Base-by-base conservation (phyloP, 805 yeast species). In the Lachancea sp. region DNA sequence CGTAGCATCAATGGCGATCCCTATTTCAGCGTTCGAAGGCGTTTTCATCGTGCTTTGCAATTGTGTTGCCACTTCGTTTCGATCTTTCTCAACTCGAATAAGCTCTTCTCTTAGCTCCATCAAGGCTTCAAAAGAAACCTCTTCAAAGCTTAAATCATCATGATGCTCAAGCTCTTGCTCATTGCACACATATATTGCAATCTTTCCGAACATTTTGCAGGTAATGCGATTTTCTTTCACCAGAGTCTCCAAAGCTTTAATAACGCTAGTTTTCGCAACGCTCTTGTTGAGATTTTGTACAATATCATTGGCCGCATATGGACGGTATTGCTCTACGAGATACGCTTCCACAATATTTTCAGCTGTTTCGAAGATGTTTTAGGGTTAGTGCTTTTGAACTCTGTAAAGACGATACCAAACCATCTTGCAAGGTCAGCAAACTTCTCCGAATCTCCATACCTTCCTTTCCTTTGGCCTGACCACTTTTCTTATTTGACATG, bases 281-380 rank as follows among this genome's bases (percentile, higher is more conserved):
- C 60, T 62, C 32, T 67, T 71, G 41, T 74, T 77, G 30, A 75
- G 49, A 42, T 75, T 76, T 38, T 66, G 65, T 2, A 70, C 54
- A 9, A 76, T 63, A 54, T 76, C 81, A 39, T 70, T 67, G 8
- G 69, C 58, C 1, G 74, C 72, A 51, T 71, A 75, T 2, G 81
- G 80, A 18, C 76, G 59, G 49, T 71, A 72, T 49, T 74, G 77
- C 2, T 60, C 58, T 19, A 56, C 63, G 42, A 76, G 50, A 45
- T 76, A 76, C 3, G 62, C 51, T 34, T 59, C 53, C 20, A 73
- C 64, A 19, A 61, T 39, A 6, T 51, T 51, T 32, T 69, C 70
- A 16, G 71, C 69, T 48, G 22, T 11, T 9, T 7, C 3, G 11
- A 15, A 20, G n/a, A 12, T 13, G 3, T 11, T 29, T 5, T 5